Evolutionary conservation across 768 basidiomycete genomes (phyloP), one percentile per base, ranked within the genome.

Genomic region (Russula abietina): DNA sequence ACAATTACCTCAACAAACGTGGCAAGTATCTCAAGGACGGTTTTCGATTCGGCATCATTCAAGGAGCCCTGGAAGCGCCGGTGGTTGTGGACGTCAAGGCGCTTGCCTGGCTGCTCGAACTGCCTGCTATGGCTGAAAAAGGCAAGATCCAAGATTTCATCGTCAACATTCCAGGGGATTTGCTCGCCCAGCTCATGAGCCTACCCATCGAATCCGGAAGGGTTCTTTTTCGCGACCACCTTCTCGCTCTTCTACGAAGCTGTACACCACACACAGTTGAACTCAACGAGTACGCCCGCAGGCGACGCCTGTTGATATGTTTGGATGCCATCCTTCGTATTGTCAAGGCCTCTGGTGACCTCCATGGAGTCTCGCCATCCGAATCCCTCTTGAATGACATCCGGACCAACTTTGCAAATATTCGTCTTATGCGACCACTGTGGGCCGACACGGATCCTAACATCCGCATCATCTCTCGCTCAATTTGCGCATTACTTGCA

Each of bases 401-500:
- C 36, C 57, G 62, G 26, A 41, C 24, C 8, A 52, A 59, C n/a
- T 63, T 63, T 26, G 57, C 61, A 39, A 57, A 46, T 17, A 17
- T 39, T 26, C 14, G 17, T 11, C 26, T 62, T 3, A 57, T 62
- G 56, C 56, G 51, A 12, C 7, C 41, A 22, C 43, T 62, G 3
- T 62, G 61, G 56, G 43, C 28, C 1, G 45, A 63, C 43, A 14
- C n/a, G 26, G 62, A 59, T 17, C 57, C 57, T n/a, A 11, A 45
- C 16, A 33, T 59, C 36, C 57, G 57, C n/a, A 16, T 59, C 45
- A 24, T 28, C 8, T 33, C 62, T 46, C 62, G 50, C 38, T 58
- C 57, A 26, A 54, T 49, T 16, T 54, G 62, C 10, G 62, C 62
- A 16, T 49, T 63, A 45, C 57, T 63, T 16, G 57, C 62, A 22